phyloP scores from a whole-genome alignment of 2,329 filamentous ascomycete genomes.

The Fusarium neocosmosporiellum region DNA sequence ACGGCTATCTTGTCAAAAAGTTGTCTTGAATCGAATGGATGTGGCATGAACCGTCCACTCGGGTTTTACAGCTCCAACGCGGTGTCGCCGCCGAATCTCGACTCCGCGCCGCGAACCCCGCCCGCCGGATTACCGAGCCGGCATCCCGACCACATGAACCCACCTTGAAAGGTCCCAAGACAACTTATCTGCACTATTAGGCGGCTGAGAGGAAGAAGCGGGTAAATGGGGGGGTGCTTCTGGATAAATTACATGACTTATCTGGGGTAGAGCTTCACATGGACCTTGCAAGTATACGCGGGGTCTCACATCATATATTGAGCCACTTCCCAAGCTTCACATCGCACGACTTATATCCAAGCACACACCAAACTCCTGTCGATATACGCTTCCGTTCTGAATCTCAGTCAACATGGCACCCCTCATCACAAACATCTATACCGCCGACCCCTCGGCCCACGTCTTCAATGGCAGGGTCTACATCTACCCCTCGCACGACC shows the following conservation, averaged over 20 bases:
- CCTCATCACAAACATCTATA: constrained; percentile 80
- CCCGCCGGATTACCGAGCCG: constrained; percentile 31
- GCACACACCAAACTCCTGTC: neutral
- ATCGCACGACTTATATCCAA: neutral
- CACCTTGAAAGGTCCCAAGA: constrained; percentile 7
- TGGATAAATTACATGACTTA: constrained; percentile 38
- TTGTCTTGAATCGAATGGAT: neutral
- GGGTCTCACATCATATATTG: constrained; percentile 31
- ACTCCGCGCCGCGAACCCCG: neutral
- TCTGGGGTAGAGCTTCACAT: constrained; percentile 23
- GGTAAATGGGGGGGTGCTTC: constrained; percentile 35
- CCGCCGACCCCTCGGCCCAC: constrained; percentile 83
- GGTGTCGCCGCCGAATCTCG: neutral
- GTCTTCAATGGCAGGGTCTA: constrained; percentile 81
- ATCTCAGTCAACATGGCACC: constrained; percentile 57
- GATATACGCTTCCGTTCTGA: neutral
- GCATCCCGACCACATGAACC: constrained; percentile 19
- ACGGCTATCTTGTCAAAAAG: neutral
- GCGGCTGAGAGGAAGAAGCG: constrained; percentile 25
- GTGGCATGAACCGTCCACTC: neutral
- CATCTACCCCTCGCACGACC: constrained; percentile 85
- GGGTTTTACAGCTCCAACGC: neutral
- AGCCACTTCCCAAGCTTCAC: neutral
- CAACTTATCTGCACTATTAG: neutral
- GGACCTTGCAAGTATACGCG: constrained; percentile 23